These are phyloP conservation scores for Cercospora zeae-maydis DNA, from an alignment of 2,329 filamentous ascomycete genomes.

Conservation along the genomic window DNA sequence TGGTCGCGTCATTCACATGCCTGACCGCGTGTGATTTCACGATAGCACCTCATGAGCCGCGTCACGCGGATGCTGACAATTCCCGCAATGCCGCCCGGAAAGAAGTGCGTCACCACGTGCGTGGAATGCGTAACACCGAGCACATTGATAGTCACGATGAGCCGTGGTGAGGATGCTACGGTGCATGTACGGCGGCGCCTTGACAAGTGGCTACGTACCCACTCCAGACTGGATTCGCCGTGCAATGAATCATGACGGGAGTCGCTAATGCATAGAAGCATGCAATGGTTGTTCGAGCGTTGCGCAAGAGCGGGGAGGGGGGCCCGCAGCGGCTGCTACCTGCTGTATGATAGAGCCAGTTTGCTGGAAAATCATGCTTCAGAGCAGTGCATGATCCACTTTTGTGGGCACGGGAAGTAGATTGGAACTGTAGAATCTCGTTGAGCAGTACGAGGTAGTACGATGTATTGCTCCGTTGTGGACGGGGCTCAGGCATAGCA, in stretches of 20 bases:
- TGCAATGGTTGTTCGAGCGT: background rate
- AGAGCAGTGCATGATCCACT: background rate
- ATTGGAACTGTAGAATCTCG: background rate
- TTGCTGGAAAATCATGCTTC: background rate
- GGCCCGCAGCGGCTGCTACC: too few relatives aligned
- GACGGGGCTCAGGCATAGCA: background rate
- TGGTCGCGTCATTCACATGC: background rate
- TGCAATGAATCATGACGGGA: background rate
- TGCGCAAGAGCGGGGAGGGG: background rate
- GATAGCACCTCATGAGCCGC: background rate
- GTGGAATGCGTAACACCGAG: background rate
- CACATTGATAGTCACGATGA: background rate
- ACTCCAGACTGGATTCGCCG: background rate
- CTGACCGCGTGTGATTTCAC: background rate
- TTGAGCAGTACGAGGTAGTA: background rate
- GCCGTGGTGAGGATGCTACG: background rate
- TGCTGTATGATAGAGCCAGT: background rate
- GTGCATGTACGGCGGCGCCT: background rate
- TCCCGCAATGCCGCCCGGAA: background rate
- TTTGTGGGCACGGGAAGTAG: background rate
- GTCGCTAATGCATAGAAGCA: background rate
- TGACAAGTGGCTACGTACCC: background rate
- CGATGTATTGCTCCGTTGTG: background rate
- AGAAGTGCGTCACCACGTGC: background rate
- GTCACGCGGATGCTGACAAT: background rate